Evolutionary conservation across 257 asterid genomes (phyloP).

Genomic region (Craterostigma plantagineum): DNA sequence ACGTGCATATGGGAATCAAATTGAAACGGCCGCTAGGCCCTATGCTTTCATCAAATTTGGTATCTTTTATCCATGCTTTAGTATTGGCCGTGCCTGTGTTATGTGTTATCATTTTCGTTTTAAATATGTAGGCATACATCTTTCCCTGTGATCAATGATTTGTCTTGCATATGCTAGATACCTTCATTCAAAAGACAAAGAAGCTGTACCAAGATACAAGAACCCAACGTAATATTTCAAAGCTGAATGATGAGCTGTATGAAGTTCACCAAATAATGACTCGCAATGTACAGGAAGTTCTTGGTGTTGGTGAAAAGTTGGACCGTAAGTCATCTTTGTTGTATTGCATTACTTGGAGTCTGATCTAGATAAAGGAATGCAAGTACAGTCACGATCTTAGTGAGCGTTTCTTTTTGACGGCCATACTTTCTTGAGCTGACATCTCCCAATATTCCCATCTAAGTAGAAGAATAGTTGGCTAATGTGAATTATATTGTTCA

Average conservation of each 20-base stretch:
- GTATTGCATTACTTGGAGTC: not conserved
- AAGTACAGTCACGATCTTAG: no score
- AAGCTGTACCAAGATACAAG: slow-evolving; percentile 89
- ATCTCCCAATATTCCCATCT: not conserved
- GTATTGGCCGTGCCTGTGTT: no score
- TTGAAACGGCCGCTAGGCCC: slow-evolving; percentile 96
- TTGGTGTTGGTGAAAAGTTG: slow-evolving; percentile 96
- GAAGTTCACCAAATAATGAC: slow-evolving; percentile 99
- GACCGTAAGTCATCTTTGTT: slow-evolving; percentile 55
- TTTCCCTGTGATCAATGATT: slow-evolving; percentile 5
- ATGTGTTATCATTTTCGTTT: not conserved
- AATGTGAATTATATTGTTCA: not conserved
- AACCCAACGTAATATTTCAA: slow-evolving; percentile 74
- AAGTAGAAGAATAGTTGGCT: no score
- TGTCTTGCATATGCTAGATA: slow-evolving; percentile 30
- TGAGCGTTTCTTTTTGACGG: no score
- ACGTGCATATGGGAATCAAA: slow-evolving; percentile 67
- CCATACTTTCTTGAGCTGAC: not conserved
- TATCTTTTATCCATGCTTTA: slow-evolving; percentile 9
- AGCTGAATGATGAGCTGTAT: slow-evolving; percentile 91
- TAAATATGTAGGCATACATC: not conserved
- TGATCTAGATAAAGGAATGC: no score
- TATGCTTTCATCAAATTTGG: slow-evolving; percentile 95
- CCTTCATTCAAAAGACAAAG: slow-evolving; percentile 84
- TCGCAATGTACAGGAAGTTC: slow-evolving; percentile 96